Evolutionary conservation across 1,284 basidiomycete species (phyloP), one percentile per base, ranked within the genome.

Genomic region (Boletus holoroseus): DNA sequence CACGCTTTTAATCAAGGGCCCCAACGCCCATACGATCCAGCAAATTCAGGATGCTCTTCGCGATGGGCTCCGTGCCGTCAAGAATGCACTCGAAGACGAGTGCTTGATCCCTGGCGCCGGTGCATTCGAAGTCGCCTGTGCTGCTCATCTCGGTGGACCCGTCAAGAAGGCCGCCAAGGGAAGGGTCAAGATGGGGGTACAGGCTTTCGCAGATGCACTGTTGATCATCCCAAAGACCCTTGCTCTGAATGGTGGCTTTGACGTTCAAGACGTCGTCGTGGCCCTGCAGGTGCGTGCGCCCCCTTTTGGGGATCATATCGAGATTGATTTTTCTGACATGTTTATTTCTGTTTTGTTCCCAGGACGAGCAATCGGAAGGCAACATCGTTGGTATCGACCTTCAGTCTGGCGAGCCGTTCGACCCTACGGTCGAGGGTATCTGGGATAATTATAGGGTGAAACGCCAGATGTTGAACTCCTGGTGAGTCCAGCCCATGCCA

Each of bases 361-460:
- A 94, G 84, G 95, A 98, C 57, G 94, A 98, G 67, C 85, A 91
- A 63, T 85, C 87, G 0, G 94, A 96, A 57, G 94, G 93, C 26
- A 91, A 91, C 58, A 74, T 82, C 35, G 94, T 96, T 55, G 96
- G 96, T 24, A 71, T 99, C 56, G 91, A 99, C 71, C 76, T 99
- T 37, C 77, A 92, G 67, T 91, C 92, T 27, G 96, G 96, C 51
- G 94, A 98, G 69, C 94, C 95, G 3, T 91, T 96, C 67, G 95
- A 99, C 67, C 95, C 96, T 6, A 88, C 91, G 13, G 85, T 91
- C 4, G 88, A 93, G 65, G 96, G 96, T 35, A 85, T 99, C 16
- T 99, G 95, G 94, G 96, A 99, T 71, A 99, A 99, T 73, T 99
- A 97, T 71, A 79, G 96, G 54, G 96, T 99, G 55, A 99, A 99